These are phyloP conservation scores for Ascochyta rabiei DNA, from an alignment of 2,329 filamentous ascomycete species.

Conservation along the genomic window DNA sequence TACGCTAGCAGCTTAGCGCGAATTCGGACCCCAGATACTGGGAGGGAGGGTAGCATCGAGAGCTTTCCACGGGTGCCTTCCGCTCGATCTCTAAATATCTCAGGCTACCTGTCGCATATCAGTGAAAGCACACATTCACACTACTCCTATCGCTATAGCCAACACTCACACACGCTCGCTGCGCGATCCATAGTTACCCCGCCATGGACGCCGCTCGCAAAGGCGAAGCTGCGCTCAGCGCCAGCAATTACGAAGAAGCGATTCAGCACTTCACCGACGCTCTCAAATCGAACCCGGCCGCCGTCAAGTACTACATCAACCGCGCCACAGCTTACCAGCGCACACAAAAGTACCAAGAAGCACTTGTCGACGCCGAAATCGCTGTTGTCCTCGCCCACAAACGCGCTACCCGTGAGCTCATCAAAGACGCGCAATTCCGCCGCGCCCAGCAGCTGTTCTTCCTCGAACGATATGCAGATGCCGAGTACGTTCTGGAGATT, in stretches of 20 bases:
- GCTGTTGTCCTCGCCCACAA: slow-evolving; percentile 69
- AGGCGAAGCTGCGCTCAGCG: slow-evolving; percentile 67
- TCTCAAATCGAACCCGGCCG: slow-evolving; percentile 67
- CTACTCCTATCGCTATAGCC: neutral
- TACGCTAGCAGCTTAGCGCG: neutral
- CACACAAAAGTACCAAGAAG: slow-evolving; percentile 57
- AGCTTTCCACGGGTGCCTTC: slow-evolving; percentile 13
- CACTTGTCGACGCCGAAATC: slow-evolving; percentile 54
- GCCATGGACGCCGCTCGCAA: slow-evolving; percentile 60
- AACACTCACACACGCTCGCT: neutral
- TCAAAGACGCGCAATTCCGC: slow-evolving; percentile 81
- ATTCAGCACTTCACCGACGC: slow-evolving; percentile 70
- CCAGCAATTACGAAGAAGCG: slow-evolving; percentile 69
- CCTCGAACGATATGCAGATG: slow-evolving; percentile 74
- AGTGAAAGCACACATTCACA: too few species aligned
- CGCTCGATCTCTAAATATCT: neutral
- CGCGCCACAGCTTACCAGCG: slow-evolving; percentile 81
- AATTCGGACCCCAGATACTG: neutral
- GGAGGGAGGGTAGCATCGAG: slow-evolving; percentile 7
- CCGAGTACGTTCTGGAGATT: slow-evolving; percentile 70
- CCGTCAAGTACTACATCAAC: slow-evolving; percentile 79
- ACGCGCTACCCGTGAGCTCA: slow-evolving; percentile 75
- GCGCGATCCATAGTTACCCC: slow-evolving; percentile 22
- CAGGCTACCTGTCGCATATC: too few species aligned
- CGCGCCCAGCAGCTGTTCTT: slow-evolving; percentile 76